Percentiles rank a stretch among this genome's conserved stretches.
Evolutionary conservation across 345 rosid genomes (phyloP).

Genomic region (Salix koriyanagi): DNA sequence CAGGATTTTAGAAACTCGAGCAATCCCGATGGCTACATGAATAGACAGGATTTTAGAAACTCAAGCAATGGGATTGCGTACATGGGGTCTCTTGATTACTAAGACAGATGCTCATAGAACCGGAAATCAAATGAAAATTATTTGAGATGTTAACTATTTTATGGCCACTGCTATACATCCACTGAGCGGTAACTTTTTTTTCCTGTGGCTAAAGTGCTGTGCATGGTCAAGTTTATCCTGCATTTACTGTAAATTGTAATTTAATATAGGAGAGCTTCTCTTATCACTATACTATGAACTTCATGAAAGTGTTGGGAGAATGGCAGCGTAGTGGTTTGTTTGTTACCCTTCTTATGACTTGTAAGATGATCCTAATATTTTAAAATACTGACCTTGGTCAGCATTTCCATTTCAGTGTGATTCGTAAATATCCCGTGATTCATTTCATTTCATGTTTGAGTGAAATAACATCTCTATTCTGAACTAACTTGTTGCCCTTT

Average conservation of each 20-base stretch:
- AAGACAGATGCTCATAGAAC: not conserved
- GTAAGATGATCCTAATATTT: not conserved
- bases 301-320: not conserved
- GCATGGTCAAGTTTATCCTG: not conserved
- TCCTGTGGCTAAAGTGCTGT: not conserved
- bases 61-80: not conserved
- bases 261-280: not conserved
- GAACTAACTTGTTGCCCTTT: not conserved
- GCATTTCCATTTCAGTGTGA: not conserved
- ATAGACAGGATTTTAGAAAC: constrained; percentile 14
- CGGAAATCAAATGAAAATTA: not conserved
- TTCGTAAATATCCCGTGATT: not conserved
- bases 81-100: not conserved
- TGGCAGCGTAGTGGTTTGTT: not conserved
- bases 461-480: not conserved
- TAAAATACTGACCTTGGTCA: not conserved
- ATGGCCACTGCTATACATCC: not conserved
- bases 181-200: not conserved
- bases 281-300: not conserved
- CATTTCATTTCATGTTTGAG: not conserved
- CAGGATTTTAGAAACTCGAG: constrained; percentile 14
- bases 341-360: not conserved
- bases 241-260: not conserved
- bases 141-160: not conserved
- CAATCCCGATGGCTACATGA: constrained; percentile 10